A percentile compares a stretch with the other conserved stretches of the same genome.
Conservation (phyloP, 371 early-diverging fungal species). For the Coemansia linderi region DNA sequence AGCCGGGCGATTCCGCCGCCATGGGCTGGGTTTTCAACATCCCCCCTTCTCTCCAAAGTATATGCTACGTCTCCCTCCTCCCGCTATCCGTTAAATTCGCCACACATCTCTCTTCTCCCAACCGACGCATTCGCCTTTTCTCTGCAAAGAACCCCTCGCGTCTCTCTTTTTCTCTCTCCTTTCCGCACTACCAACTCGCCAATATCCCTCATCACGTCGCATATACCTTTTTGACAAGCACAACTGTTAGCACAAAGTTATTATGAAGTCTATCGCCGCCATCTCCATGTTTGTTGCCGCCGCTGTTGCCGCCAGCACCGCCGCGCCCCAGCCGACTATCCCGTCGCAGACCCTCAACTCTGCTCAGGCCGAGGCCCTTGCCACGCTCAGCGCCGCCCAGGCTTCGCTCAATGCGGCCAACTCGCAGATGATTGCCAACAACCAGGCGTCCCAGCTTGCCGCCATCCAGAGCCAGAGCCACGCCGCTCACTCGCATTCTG, state of each 20-base stretch:
- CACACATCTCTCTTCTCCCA: neutral
- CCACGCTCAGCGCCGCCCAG: slow-evolving; percentile 47
- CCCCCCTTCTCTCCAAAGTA: slow-evolving; percentile 3
- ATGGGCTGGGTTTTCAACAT: slow-evolving; percentile 5
- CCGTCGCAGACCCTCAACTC: slow-evolving; percentile 45
- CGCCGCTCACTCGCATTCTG: slow-evolving; percentile 15
- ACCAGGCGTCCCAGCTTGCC: slow-evolving; percentile 43
- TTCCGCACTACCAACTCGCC: neutral
- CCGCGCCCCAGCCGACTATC: slow-evolving; percentile 2
- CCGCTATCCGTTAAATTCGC: slow-evolving; percentile 10
- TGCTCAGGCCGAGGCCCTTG: slow-evolving; percentile 38
- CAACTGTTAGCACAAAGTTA: neutral
- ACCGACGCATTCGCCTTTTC: neutral
- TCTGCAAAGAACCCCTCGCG: slow-evolving; percentile 6
- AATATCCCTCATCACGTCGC: neutral
- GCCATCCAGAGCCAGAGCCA: slow-evolving; percentile 42
- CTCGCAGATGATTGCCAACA: slow-evolving; percentile 34
- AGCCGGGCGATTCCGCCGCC: slow-evolving; percentile 6
- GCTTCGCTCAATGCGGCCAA: slow-evolving; percentile 31
- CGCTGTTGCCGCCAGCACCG: slow-evolving; percentile 25
- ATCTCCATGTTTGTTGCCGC: slow-evolving; percentile 27
- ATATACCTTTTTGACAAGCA: neutral
- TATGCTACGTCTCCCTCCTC: slow-evolving; percentile 10
- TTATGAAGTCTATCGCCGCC: slow-evolving; percentile 29
- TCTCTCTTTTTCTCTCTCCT: neutral